Evolutionary conservation across 169 alveolate genomes (phyloP), one percentile per base, ranked within the genome.

Genomic region (Plasmodium blacklocki): DNA sequence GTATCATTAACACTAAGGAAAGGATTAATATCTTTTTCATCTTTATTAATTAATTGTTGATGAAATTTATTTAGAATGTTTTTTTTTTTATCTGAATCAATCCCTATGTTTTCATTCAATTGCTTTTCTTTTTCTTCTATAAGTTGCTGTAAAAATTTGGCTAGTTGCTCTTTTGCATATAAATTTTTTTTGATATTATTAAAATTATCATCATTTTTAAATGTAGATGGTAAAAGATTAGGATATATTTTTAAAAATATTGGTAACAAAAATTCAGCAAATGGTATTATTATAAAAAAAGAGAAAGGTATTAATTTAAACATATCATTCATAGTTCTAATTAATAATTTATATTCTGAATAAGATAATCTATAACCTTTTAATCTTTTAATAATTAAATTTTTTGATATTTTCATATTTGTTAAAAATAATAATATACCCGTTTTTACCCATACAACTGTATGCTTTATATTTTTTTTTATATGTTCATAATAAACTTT

Each of bases 251-350:
- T 92, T 18, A 96, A 89, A 60, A 93, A 96, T n/a, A 96, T 87
- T 9, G 98, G 98, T 52, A 96, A 92, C 60, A 93, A 88, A 62
- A 96, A 92, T 78, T 96, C 98, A 43, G 97, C 98, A 62, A 96
- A 95, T 5, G 98, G 98, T 2, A 96, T 95, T 9, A 96, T 94
- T 4, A 96, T 71, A 73, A 96, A 94, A 88, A 96, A 88, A 5
- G 98, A 96, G 83, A 95, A 95, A 0, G 98, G 98, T 14, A 96
- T 94, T 58, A 96, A 83, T 91, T 96, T 96, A 29, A 95, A 73
- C 32, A 95, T 93, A 72, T 96, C 98, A 56, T 95, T 95, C 66
- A 95, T 89, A 7, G 98, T 95, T 45, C 95, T 87, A 75, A 90
- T 95, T 54, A 96, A 88, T 62, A 96, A 89, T 64, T 96, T 96